phyloP scores from a whole-genome alignment of 2,329 filamentous ascomycete species.

The Cadophora gregata region DNA sequence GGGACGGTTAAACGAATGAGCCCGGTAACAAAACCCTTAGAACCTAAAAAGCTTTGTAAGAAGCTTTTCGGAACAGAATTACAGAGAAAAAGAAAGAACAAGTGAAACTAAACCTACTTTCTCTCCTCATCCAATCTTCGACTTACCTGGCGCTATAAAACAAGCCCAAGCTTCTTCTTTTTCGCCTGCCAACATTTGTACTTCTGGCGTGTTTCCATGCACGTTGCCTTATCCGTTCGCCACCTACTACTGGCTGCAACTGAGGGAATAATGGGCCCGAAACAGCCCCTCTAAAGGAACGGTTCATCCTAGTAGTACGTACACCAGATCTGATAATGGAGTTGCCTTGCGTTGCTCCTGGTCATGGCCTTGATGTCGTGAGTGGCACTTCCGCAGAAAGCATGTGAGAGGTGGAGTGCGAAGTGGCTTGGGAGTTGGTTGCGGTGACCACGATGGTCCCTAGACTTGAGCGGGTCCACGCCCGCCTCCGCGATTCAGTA shows the following conservation, averaged over 20 bases:
- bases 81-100: background rate
- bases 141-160: background rate
- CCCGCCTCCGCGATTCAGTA: background rate
- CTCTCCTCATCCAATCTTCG: background rate
- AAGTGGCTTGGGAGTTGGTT: background rate
- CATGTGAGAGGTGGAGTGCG: conserved; percentile 3
- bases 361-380: background rate
- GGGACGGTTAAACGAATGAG: background rate
- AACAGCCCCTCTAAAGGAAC: background rate
- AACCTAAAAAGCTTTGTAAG: background rate
- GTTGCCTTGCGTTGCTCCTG: background rate
- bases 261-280: background rate
- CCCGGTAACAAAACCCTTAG: background rate
- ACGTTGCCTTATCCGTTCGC: background rate
- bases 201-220: background rate
- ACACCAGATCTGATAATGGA: background rate
- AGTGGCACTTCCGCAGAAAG: background rate
- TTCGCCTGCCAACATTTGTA: background rate
- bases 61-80: background rate
- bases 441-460: background rate
- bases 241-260: background rate
- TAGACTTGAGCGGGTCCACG: background rate
- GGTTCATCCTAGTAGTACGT: background rate
- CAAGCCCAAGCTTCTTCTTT: conserved; percentile 7
- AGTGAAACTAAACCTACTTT: background rate